Conservation (phyloP, 2,329 filamentous ascomycete species). For the Mycosphaerella sp. region DNA sequence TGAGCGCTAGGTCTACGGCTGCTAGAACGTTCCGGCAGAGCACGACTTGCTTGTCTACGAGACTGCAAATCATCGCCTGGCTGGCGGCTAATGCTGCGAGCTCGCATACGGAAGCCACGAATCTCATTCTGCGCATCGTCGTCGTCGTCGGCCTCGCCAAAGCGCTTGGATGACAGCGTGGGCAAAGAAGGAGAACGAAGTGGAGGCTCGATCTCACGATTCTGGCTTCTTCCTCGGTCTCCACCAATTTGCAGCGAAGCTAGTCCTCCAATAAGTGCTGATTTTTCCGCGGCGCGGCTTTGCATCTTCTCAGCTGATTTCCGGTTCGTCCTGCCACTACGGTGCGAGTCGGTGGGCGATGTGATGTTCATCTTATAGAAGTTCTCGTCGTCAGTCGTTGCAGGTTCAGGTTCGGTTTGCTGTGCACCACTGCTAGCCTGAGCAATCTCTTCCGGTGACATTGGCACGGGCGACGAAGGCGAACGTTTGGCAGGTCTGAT, state of each 20-base stretch:
- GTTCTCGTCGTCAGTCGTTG: constrained; percentile 44
- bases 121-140: constrained; percentile 47
- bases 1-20: constrained; percentile 20
- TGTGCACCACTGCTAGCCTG: constrained; percentile 23
- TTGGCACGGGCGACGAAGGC: constrained; percentile 84
- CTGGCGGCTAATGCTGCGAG: constrained; percentile 46
- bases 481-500: constrained; percentile 76
- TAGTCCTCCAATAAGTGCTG: constrained; percentile 40
- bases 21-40: constrained; percentile 15
- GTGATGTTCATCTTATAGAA: constrained; percentile 41
- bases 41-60: constrained; percentile 29
- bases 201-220: constrained; percentile 53
- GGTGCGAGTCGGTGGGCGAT: constrained; percentile 32
- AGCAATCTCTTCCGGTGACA: constrained; percentile 76
- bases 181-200: constrained; percentile 70
- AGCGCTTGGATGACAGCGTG: constrained; percentile 56
- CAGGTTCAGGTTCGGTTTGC: constrained; percentile 42
- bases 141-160: constrained; percentile 48
- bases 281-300: not conserved
- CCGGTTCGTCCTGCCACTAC: constrained; percentile 10
- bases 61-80: constrained; percentile 34
- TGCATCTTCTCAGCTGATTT: constrained; percentile 7
- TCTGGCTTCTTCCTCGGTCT: constrained; percentile 56
- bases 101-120: constrained; percentile 43
- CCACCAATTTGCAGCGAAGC: constrained; percentile 10